Base-by-base conservation (phyloP, 371 early-diverging fungal species). In the Parasitella parasitica region DNA sequence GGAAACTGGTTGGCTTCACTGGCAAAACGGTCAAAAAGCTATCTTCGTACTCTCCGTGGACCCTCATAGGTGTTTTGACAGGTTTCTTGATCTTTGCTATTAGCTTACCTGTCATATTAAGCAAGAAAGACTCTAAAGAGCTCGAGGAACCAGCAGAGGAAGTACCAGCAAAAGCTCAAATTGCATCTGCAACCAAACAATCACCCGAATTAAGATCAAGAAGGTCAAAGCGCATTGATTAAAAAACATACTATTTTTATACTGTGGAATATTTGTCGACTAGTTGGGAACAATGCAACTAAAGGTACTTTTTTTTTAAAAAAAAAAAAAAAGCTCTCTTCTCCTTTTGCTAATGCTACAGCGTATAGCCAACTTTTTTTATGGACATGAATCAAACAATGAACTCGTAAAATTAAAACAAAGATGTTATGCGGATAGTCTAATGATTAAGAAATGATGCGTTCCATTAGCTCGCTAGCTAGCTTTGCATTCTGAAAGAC, bases 391-490 rank as follows among this genome's bases (percentile, higher is more conserved):
- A n/a, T n/a, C n/a, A n/a, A n/a, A n/a, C n/a, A n/a, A n/a, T n/a
- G n/a, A n/a, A n/a, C n/a, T n/a, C n/a, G n/a, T n/a, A n/a, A n/a
- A n/a, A n/a, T n/a, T n/a, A n/a, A n/a, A n/a, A n/a, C n/a, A n/a
- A n/a, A n/a, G n/a, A n/a, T n/a, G n/a, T n/a, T n/a, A n/a, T n/a
- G n/a, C n/a, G n/a, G n/a, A n/a, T n/a, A n/a, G n/a, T n/a, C n/a
- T n/a, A 32, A 32, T 4, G 9, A 8, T 51, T 66, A 79, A 41
- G 72, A 76, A 52, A 85, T 81, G 53, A 86, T 82, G 36, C 70
- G 64, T 63, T 82, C 81, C 26, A 84, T 83, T 15, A 86, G 57
- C 55, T 79, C 80, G 53, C 82, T 80, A 27, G 80, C 83, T n/a
- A 82, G 59, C 57, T 71, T 56, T 3, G 86, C 83, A 62, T 72